Base-by-base conservation (phyloP, 2,329 filamentous ascomycete genomes). In the Cladosporium sp. region DNA sequence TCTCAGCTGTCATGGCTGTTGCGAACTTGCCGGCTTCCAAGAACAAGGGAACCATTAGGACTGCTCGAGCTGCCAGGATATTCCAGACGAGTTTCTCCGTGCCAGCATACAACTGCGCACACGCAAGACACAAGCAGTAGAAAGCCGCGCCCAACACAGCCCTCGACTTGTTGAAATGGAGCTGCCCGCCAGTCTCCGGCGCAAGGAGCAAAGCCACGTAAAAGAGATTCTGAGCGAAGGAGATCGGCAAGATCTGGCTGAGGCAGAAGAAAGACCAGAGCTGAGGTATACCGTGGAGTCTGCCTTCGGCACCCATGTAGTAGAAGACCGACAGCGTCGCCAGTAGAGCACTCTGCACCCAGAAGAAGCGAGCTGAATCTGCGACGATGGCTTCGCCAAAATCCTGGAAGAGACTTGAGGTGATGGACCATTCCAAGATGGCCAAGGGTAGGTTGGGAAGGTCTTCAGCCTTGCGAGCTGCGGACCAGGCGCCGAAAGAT, bases 221-320 rank as follows among this genome's bases (percentile, higher is more conserved):
- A 58, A 72, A 68, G 9, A 73, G 58, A 28, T 70, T 70, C 54
- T 68, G 68, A 3, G 66, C 60, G 54, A 71, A 73, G 1, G 69
- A 70, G 9, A 70, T 66, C 1, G 69, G 70, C 19, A 73, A 56
- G 25, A 72, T 72, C 58, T 72, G 69, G n/a, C 60, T 60, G 6
- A 73, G 58, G n/a, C 58, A 62, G 48, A 72, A 69, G 57, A 70
- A 72, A 0, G 67, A 64, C 67, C 67, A 70, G 4, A 71, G 61
- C 5, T 63, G 53, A 4, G 69, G 68, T 0, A 72, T 58, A 4
- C 52, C 54, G n/a, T 57, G 57, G n/a, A 59, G 60, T 15, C 59
- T 58, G 17, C 68, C 70, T 63, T 70, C 59, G 12, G 57, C 45
- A 15, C 62, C 66, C 64, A 72, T 69, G 56, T 63, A 71, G 9